Conservation (phyloP, 805 yeast species). For the Ogataea ganodermae region DNA sequence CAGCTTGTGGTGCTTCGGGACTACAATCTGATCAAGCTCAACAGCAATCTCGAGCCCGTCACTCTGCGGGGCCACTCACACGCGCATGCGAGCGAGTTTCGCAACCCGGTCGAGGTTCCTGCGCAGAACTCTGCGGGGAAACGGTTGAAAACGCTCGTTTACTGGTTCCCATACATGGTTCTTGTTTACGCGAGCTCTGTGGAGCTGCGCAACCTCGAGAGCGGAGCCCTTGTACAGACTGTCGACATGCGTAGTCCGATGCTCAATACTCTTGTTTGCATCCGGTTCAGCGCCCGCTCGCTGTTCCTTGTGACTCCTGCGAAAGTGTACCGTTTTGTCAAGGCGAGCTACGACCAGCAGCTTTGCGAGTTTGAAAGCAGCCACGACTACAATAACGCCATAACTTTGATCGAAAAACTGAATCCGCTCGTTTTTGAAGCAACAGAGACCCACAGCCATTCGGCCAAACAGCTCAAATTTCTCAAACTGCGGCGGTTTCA, state of each 20-base stretch:
- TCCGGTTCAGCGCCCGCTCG: slow-evolving; percentile 28
- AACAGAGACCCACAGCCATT: slow-evolving; percentile 14
- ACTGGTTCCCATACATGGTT: slow-evolving; percentile 44
- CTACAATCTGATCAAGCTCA: slow-evolving; percentile 25
- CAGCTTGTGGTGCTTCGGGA: slow-evolving; percentile 32
- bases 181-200: slow-evolving; percentile 33
- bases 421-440: slow-evolving; percentile 28
- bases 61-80: slow-evolving; percentile 17
- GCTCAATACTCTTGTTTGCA: slow-evolving; percentile 12
- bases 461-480: slow-evolving; percentile 34
- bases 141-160: slow-evolving; percentile 32
- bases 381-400: slow-evolving; percentile 44
- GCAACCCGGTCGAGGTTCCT: slow-evolving; percentile 23
- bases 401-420: slow-evolving; percentile 40
- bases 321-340: slow-evolving; percentile 31
- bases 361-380: slow-evolving; percentile 33
- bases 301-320: slow-evolving; percentile 34
- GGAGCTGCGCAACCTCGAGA: slow-evolving; percentile 41
- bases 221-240: slow-evolving; percentile 39
- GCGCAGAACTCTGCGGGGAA: slow-evolving; percentile 19
- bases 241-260: slow-evolving; percentile 10
- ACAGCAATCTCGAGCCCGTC: slow-evolving; percentile 26
- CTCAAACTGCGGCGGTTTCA: slow-evolving; percentile 45
- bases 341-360: slow-evolving; percentile 36
- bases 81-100: slow-evolving; percentile 22